These are phyloP conservation scores for Thelonectria olida DNA, from an alignment of 2,329 filamentous ascomycete genomes.

Conservation along the genomic window DNA sequence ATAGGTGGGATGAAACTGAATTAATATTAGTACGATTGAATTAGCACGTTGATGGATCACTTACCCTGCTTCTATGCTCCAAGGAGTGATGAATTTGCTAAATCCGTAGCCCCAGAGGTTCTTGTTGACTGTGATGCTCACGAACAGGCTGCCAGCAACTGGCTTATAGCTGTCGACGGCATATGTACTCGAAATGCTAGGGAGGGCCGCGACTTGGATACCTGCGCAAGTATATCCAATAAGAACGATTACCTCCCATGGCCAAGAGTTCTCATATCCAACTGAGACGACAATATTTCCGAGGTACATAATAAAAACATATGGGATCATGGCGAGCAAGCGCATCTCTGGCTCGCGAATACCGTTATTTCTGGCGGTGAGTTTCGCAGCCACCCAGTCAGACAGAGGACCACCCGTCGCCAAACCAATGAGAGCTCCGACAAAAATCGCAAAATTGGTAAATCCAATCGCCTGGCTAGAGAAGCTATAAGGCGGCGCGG, in stretches of 20 bases:
- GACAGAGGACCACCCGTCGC: slow-evolving; percentile 53
- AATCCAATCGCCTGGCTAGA: slow-evolving; percentile 39
- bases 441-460: slow-evolving; percentile 56
- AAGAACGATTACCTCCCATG: slow-evolving; percentile 58
- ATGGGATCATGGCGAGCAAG: slow-evolving; percentile 54
- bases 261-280: slow-evolving; percentile 58
- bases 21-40: neutral
- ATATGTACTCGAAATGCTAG: slow-evolving; percentile 66
- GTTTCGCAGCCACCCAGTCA: slow-evolving; percentile 52
- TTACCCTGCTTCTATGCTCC: slow-evolving; percentile 16
- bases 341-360: slow-evolving; percentile 60
- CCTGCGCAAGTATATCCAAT: slow-evolving; percentile 53
- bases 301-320: slow-evolving; percentile 54
- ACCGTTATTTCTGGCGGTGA: slow-evolving; percentile 54
- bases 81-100: slow-evolving; percentile 18
- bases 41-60: neutral
- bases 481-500: slow-evolving; percentile 21
- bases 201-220: slow-evolving; percentile 56
- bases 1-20: neutral
- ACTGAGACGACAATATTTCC: slow-evolving; percentile 55
- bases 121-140: slow-evolving; percentile 23
- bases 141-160: slow-evolving; percentile 56
- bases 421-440: slow-evolving; percentile 53
- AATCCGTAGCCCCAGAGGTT: slow-evolving; percentile 23
- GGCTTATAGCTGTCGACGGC: slow-evolving; percentile 73